These are phyloP conservation scores for Rhizoctonia solani DNA, from an alignment of 1,284 basidiomycete genomes.

Conservation along the genomic window DNA sequence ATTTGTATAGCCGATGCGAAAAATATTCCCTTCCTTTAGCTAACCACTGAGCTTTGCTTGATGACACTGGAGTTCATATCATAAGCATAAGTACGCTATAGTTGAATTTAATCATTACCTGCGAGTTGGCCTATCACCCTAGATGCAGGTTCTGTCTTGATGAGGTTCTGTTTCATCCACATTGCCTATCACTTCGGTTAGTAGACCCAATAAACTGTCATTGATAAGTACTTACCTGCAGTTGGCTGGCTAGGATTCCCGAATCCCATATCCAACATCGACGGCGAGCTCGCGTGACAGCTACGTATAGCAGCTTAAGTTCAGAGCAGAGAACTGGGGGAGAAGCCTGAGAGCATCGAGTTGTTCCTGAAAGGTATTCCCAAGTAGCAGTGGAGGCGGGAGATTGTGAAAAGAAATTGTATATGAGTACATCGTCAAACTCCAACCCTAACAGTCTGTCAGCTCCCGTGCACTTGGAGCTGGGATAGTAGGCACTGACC, in stretches of 20 bases:
- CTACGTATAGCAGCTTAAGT: slow-evolving; percentile 57
- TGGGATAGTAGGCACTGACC: too few relatives aligned
- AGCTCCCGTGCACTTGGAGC: too few relatives aligned
- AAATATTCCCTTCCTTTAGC: slow-evolving; percentile 19
- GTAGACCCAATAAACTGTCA: too few relatives aligned
- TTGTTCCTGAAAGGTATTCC: slow-evolving; percentile 55
- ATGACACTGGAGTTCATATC: not conserved
- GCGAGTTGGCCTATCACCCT: slow-evolving; percentile 13
- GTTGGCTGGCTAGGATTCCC: not conserved
- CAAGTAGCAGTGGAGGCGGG: slow-evolving; percentile 56
- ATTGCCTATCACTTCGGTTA: too few relatives aligned
- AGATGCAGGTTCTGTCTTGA: slow-evolving; percentile 4
- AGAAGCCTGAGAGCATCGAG: slow-evolving; percentile 46
- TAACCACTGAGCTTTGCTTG: slow-evolving; percentile 5
- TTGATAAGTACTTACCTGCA: not conserved
- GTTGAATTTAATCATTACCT: not conserved
- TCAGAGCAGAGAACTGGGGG: slow-evolving; percentile 42
- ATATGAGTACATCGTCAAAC: slow-evolving; percentile 72
- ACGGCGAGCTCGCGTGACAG: slow-evolving; percentile 34
- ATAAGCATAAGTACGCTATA: not conserved
- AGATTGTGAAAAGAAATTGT: slow-evolving; percentile 72
- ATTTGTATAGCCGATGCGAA: slow-evolving; percentile 20
- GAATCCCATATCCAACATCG: slow-evolving; percentile 36
- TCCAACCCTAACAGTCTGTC: slow-evolving; percentile 70
- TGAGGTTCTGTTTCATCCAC: not conserved